Evolutionary conservation across 176 grass and related monocot species (phyloP).

Genomic region (Puya raimondii): DNA sequence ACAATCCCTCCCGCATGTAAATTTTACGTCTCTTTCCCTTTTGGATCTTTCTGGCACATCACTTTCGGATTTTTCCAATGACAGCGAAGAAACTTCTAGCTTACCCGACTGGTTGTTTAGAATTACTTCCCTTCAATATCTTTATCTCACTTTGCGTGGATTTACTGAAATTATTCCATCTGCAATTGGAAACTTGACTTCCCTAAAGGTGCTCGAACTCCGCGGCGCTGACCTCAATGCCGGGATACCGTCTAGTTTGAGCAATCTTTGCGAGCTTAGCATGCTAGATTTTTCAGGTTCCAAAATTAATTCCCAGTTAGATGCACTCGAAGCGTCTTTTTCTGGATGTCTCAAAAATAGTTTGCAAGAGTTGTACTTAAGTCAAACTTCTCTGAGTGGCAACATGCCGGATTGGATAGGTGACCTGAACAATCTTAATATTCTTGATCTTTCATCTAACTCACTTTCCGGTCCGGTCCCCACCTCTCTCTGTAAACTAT

Average conservation of each 20-base stretch:
- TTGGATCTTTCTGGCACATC: constrained; percentile 12
- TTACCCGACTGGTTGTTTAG: too few species aligned
- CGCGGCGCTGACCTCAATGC: too few species aligned
- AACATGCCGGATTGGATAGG: constrained; percentile 27
- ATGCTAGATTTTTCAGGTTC: too few species aligned
- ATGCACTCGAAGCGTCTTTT: background rate
- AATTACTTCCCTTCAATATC: too few species aligned
- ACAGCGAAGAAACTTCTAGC: too few species aligned
- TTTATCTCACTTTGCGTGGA: too few species aligned
- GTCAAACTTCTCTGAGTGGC: background rate
- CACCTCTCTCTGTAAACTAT: constrained; percentile 15
- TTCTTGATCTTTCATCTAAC: constrained; percentile 17
- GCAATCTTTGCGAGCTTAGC: too few species aligned
- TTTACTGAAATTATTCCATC: too few species aligned
- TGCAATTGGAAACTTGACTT: constrained; percentile 13
- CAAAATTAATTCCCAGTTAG: too few species aligned
- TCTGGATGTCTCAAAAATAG: background rate
- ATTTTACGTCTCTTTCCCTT: constrained; percentile 8
- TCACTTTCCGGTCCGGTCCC: background rate
- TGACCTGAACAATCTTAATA: constrained; percentile 10
- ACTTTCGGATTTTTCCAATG: background rate
- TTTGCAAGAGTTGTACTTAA: background rate
- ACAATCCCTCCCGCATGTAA: too few species aligned
- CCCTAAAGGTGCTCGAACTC: background rate
- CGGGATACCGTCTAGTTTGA: too few species aligned